Conservation (phyloP, 805 yeast genomes). For the Wilhelminamyces savonicus region DNA sequence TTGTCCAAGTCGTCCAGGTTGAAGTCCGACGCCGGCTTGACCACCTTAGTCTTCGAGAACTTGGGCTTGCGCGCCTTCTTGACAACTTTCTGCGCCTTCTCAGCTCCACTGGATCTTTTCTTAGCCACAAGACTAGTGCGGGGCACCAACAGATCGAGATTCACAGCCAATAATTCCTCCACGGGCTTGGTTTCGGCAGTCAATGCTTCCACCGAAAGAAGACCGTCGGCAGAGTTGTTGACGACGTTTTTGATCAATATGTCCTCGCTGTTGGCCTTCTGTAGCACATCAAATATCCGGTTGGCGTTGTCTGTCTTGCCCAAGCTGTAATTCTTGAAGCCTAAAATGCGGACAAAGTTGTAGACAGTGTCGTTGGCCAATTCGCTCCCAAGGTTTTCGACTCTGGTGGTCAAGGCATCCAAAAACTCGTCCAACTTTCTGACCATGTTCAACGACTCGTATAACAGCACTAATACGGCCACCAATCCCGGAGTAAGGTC, state of each 20-base stretch:
- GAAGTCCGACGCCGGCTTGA: constrained; percentile 7
- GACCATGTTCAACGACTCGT: constrained; percentile 3
- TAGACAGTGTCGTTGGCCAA: constrained; percentile 8
- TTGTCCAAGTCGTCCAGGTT: constrained; percentile 30
- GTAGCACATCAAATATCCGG: constrained; percentile 15
- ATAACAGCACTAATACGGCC: constrained; percentile 5
- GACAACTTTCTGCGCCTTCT: constrained; percentile 8
- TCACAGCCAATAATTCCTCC: constrained; percentile 27
- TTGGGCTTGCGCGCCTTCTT: constrained; percentile 16
- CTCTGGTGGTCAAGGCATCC: constrained; percentile 1
- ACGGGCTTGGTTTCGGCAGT: constrained; percentile 11
- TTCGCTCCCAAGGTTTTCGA: constrained; percentile 11
- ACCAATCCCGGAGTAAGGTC: constrained; percentile 3
- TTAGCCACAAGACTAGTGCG: not conserved
- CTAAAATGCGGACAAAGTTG: constrained; percentile 23
- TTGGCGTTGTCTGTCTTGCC: constrained; percentile 8
- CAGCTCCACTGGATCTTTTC: constrained; percentile 1
- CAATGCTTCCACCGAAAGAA: constrained; percentile 13
- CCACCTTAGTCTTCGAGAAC: constrained; percentile 9
- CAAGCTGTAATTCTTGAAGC: constrained; percentile 19
- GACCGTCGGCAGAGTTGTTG: constrained; percentile 10
- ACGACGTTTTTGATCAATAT: constrained; percentile 16
- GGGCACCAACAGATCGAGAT: constrained; percentile 21
- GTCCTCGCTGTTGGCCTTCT: constrained; percentile 16
- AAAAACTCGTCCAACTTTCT: constrained; percentile 2